phyloP scores from a whole-genome alignment of 2,329 filamentous ascomycete species.

The Nemania sp. region DNA sequence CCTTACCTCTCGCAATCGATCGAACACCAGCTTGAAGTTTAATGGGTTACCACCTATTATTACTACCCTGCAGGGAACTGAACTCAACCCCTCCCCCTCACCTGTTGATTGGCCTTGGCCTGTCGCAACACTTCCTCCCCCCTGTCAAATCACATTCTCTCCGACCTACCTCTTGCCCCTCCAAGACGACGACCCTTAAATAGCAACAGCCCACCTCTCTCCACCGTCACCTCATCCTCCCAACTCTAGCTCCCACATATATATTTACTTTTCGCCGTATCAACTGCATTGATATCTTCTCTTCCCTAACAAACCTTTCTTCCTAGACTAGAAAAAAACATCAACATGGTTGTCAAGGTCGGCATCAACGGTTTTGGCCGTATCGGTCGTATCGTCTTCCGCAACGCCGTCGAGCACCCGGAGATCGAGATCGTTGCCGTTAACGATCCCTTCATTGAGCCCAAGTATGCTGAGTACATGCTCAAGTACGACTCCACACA shows the following conservation, averaged over 20 bases:
- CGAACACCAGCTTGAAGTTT: slow-evolving; percentile 10
- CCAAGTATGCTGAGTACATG: slow-evolving; percentile 98
- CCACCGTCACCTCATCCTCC: neutral
- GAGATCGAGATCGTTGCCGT: slow-evolving; percentile 93
- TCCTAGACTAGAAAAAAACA: slow-evolving; percentile 21
- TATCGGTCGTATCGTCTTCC: slow-evolving; percentile 99
- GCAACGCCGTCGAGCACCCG: slow-evolving; percentile 89
- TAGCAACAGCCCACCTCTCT: neutral
- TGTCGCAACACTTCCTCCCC: neutral
- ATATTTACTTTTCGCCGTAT: neutral
- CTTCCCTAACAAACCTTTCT: neutral
- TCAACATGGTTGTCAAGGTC: slow-evolving; percentile 69
- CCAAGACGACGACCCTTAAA: neutral
- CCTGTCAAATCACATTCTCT: slow-evolving; percentile 2
- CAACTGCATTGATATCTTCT: neutral
- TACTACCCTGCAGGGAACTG: neutral
- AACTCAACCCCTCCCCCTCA: slow-evolving; percentile 7
- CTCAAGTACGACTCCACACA: slow-evolving; percentile 99
- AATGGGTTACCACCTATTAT: neutral
- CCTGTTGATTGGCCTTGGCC: slow-evolving; percentile 6
- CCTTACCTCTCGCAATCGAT: slow-evolving; percentile 4
- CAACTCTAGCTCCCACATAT: neutral
- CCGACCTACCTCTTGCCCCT: slow-evolving; percentile 6
- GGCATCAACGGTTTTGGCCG: slow-evolving; percentile 99
- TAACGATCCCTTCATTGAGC: slow-evolving; percentile 99